Evolutionary conservation across 306 rosid genomes (phyloP).

Genomic region (Sindora glabra): DNA sequence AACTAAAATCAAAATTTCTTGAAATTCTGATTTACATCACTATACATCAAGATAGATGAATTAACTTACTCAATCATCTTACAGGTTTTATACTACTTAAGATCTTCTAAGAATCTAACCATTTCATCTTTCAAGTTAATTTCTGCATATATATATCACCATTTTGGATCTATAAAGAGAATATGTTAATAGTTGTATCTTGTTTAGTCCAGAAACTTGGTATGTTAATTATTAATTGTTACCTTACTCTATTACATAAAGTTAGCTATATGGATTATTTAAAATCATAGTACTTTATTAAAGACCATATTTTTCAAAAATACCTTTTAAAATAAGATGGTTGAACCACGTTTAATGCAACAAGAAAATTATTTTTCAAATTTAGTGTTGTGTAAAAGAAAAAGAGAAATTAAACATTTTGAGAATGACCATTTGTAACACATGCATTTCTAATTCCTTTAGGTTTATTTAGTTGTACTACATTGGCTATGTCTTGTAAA

Average conservation of each 20-base stretch:
- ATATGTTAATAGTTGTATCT: neutral
- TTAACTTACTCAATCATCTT: conserved; percentile 70
- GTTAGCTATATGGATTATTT: too few species aligned
- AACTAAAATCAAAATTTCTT: too few species aligned
- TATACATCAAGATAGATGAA: conserved; percentile 68
- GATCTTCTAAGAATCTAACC: conserved; percentile 92
- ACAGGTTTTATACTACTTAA: conserved; percentile 72
- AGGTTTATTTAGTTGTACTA: conserved; percentile 62
- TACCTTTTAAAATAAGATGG: too few species aligned
- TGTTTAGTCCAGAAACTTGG: too few species aligned
- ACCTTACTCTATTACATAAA: too few species aligned
- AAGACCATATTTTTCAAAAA: too few species aligned
- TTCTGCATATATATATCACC: conserved; percentile 74
- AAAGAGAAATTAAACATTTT: too few species aligned
- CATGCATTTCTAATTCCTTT: conserved; percentile 90
- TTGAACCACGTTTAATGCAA: too few species aligned
- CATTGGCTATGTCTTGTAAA: conserved; percentile 78
- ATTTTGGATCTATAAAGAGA: conserved; percentile 56
- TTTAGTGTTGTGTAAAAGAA: too few species aligned
- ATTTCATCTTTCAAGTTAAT: conserved; percentile 88
- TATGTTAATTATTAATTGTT: too few species aligned
- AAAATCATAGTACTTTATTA: too few species aligned
- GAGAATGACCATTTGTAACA: conserved; percentile 72
- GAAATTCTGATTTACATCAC: neutral
- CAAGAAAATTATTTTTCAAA: too few species aligned